phyloP scores from a whole-genome alignment of 106 monocot genomes.

The Dioscorea dumetorum region DNA sequence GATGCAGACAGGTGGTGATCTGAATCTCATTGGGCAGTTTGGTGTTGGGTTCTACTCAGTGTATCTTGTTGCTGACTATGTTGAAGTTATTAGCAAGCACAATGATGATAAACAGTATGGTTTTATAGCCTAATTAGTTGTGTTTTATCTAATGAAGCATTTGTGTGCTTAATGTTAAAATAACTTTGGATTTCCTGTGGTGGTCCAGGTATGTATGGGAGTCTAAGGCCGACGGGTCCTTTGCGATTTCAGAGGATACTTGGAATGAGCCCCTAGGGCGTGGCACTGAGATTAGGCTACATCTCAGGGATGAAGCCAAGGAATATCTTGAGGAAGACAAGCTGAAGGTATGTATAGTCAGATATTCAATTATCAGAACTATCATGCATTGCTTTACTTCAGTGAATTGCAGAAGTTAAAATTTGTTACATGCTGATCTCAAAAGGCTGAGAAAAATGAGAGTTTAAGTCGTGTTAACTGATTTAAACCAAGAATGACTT shows the following conservation, averaged over 20 bases:
- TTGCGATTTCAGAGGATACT: slow-evolving; percentile 93
- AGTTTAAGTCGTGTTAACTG: too few species aligned
- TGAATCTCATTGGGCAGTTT: slow-evolving; percentile 96
- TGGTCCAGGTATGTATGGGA: slow-evolving; percentile 83
- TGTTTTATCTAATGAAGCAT: too few species aligned
- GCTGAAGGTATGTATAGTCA: slow-evolving; percentile 48
- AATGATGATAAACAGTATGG: slow-evolving; percentile 96
- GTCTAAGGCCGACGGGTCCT: slow-evolving; percentile 96
- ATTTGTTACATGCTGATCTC: too few species aligned
- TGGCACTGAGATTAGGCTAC: slow-evolving; percentile 89
- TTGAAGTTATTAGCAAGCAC: slow-evolving; percentile 98
- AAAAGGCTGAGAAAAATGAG: too few species aligned
- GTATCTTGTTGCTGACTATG: slow-evolving; percentile 96
- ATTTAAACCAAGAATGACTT: too few species aligned
- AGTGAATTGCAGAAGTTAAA: too few species aligned
- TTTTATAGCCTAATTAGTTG: not conserved
- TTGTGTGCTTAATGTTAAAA: too few species aligned
- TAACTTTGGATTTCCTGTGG: too few species aligned
- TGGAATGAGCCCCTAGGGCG: slow-evolving; percentile 98
- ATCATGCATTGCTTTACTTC: too few species aligned
- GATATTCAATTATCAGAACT: too few species aligned
- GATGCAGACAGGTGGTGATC: slow-evolving; percentile 93
- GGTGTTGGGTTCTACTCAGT: slow-evolving; percentile 99
- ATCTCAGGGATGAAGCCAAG: slow-evolving; percentile 87
- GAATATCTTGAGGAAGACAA: slow-evolving; percentile 92